phyloP scores from a whole-genome alignment of 768 basidiomycete genomes.

The Boletus vermiculosoides region DNA sequence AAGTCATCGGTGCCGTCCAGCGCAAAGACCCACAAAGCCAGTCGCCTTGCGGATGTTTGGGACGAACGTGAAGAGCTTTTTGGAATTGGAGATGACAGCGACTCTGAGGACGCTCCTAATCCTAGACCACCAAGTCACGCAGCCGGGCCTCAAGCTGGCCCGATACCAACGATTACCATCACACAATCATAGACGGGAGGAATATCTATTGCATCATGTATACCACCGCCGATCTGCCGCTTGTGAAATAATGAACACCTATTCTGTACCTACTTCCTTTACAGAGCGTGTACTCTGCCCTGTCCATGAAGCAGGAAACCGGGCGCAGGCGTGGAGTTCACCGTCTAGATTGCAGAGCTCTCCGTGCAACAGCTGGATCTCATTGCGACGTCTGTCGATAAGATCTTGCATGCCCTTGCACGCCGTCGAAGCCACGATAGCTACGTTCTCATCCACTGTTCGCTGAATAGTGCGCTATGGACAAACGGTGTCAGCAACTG shows the following conservation, averaged over 20 bases:
- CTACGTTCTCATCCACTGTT: conserved; percentile 52
- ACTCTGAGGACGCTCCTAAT: conserved; percentile 43
- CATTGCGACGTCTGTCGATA: conserved; percentile 41
- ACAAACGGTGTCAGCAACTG: conserved; percentile 1
- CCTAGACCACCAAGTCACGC: conserved; percentile 4
- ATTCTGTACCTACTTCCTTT: conserved; percentile 9
- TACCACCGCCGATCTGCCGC: conserved; percentile 18
- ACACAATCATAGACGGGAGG: conserved; percentile 23
- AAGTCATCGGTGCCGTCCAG: conserved; percentile 26
- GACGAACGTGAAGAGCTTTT: conserved; percentile 78
- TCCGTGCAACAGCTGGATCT: conserved; percentile 43
- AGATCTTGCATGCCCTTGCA: conserved; percentile 45
- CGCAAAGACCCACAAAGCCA: conserved; percentile 30
- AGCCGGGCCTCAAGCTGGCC: conserved; percentile 6
- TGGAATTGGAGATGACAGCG: conserved; percentile 62
- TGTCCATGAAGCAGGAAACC: conserved; percentile 10
- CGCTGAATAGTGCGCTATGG: conserved; percentile 45
- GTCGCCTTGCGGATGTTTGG: conserved; percentile 64
- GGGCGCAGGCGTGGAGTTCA: conserved; percentile 26
- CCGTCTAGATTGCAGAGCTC: conserved; percentile 43
- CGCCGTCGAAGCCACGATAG: conserved; percentile 49
- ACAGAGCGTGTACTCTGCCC: neutral
- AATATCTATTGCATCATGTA: conserved; percentile 29
- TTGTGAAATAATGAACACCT: conserved; percentile 9
- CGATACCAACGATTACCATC: conserved; percentile 29